These are phyloP conservation scores for Diaporthe eres DNA, from an alignment of 2,329 filamentous ascomycete species.

Conservation along the genomic window DNA sequence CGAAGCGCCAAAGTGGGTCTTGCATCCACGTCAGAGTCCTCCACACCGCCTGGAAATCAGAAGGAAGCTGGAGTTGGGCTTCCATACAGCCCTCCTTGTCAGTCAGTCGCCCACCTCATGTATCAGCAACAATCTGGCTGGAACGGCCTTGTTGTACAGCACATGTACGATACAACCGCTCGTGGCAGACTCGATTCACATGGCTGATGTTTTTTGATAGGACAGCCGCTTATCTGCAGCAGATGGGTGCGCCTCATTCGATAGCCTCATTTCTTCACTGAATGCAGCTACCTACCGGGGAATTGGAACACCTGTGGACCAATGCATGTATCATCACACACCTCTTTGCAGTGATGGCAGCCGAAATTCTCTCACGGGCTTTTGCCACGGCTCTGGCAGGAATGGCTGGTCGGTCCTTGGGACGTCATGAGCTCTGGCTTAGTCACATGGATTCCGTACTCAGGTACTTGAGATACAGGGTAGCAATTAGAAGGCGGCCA, in stretches of 20 bases:
- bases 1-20: conserved; percentile 23
- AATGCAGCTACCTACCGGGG: background rate
- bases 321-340: background rate
- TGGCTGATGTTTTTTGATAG: background rate
- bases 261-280: background rate
- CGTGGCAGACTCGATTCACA: background rate
- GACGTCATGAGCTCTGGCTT: background rate
- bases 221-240: background rate
- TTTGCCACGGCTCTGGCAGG: background rate
- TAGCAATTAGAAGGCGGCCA: background rate
- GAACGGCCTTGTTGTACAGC: background rate
- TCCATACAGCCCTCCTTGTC: conserved; percentile 1
- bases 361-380: too few species aligned
- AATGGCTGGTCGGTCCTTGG: too few species aligned
- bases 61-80: conserved; percentile 24
- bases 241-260: background rate
- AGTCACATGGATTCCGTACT: background rate
- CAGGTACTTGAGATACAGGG: background rate
- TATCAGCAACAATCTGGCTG: background rate
- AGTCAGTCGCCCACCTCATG: background rate
- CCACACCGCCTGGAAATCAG: conserved; percentile 21
- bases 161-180: background rate
- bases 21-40: conserved; percentile 23
- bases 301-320: background rate
- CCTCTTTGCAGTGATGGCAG: background rate